phyloP scores from a whole-genome alignment of 1,284 basidiomycete genomes.

The Sanghuangporus sanghuang region DNA sequence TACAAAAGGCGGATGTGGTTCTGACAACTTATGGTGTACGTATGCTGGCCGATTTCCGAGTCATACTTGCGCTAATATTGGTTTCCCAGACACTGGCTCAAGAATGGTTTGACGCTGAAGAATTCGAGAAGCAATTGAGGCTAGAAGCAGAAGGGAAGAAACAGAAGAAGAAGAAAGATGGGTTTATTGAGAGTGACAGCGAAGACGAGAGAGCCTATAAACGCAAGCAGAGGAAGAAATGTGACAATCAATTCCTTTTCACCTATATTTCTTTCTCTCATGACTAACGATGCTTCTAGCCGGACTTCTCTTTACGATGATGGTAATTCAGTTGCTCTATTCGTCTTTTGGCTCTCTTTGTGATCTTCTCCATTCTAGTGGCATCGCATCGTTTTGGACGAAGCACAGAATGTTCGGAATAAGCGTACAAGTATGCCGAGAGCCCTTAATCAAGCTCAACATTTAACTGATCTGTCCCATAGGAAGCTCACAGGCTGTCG shows the following conservation, averaged over 20 bases:
- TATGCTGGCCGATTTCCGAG: neutral
- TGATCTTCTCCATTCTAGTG: constrained; percentile 30
- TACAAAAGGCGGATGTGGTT: constrained; percentile 49
- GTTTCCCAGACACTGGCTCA: constrained; percentile 42
- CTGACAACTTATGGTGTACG: constrained; percentile 51
- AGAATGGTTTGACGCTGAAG: constrained; percentile 53
- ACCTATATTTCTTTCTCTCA: constrained; percentile 25
- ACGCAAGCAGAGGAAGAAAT: constrained; percentile 30
- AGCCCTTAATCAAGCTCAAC: neutral
- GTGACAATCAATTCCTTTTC: constrained; percentile 20
- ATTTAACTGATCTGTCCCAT: neutral
- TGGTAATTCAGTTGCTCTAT: neutral
- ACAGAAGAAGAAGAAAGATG: constrained; percentile 32
- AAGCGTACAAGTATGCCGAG: constrained; percentile 37
- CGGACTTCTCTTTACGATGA: neutral
- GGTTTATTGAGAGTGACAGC: constrained; percentile 38
- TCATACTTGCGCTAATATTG: neutral
- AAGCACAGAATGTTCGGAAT: constrained; percentile 52
- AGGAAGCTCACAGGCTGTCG: constrained; percentile 46
- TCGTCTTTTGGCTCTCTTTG: neutral
- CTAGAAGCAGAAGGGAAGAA: constrained; percentile 25
- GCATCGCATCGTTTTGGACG: constrained; percentile 49
- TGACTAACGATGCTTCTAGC: neutral
- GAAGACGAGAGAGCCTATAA: constrained; percentile 27
- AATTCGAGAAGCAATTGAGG: constrained; percentile 35